Base-by-base conservation (phyloP, 805 yeast species). In the Starmerella asiatica region DNA sequence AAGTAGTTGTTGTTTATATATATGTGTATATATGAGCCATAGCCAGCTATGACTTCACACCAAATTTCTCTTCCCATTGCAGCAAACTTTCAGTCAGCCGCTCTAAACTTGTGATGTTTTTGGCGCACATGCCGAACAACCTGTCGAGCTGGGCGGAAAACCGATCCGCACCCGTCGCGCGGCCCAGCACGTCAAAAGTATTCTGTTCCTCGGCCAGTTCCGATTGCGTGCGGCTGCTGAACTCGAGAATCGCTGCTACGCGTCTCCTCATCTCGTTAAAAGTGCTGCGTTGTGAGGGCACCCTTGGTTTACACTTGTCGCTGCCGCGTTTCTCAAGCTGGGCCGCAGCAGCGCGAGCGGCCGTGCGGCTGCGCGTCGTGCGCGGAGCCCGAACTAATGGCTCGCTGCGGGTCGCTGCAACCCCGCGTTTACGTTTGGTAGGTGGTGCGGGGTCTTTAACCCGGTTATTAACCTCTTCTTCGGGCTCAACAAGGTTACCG, bases 231-330 rank as follows among this genome's bases (percentile, higher is more conserved):
- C 94, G 68, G 11, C 86, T 83, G 20, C 88, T 71, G 68, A 86
- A 91, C 60, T 91, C 97, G 51, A 88, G 62, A 17, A 88, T 88
- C 1, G 95, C 93, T 2, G 83, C 79, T 2, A 85, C 80, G 43
- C 98, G 70, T 53, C 83, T 75, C 41, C 85, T 71, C 82, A 88
- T 79, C 57, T 88, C 98, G 50, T 72, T 70, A 44, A 86, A 59
- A 3, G 85, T 71, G 3, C 81, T 72, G 39, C 83, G 71, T 17
- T 76, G 75, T 43, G 78, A 78, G 5, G 94, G 96, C 32, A 75
- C 64, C 40, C 94, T 71, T 12, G 97, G 95, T 50, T 44, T 43
- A 39, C 51, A 36, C 34, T 40, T 36, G 28, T 38, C 29, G 9
- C n/a, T 34, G 8, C 42, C 38, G n/a, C n/a, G n/a, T n/a, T n/a